Evolutionary conservation across 306 rosid genomes (phyloP).

Genomic region (Cicer judaicum): DNA sequence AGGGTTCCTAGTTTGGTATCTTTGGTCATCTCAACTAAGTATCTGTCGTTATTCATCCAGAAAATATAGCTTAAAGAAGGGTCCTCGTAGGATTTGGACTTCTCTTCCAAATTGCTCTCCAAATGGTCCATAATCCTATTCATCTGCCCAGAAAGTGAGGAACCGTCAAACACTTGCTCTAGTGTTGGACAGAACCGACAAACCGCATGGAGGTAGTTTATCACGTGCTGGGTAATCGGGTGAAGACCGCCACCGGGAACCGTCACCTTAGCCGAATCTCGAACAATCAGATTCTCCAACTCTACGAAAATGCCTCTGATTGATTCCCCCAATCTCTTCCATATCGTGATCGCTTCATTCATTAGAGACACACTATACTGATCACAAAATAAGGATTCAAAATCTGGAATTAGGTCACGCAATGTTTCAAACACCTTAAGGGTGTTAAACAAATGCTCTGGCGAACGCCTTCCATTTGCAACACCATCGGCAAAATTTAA

Average conservation of each 20-base stretch:
- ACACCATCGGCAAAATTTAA: slow-evolving; percentile 77
- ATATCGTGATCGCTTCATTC: slow-evolving; percentile 72
- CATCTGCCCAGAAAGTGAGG: neutral
- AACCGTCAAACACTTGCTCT: slow-evolving; percentile 73
- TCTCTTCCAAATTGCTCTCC: slow-evolving; percentile 81
- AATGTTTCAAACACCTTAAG: slow-evolving; percentile 79
- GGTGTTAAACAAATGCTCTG: slow-evolving; percentile 74
- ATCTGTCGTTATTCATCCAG: slow-evolving; percentile 82
- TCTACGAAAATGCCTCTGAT: slow-evolving; percentile 80
- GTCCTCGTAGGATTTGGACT: slow-evolving; percentile 71
- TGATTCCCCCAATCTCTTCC: slow-evolving; percentile 81
- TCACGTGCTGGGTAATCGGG: slow-evolving; percentile 88
- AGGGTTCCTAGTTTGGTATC: slow-evolving; percentile 76
- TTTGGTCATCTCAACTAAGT: slow-evolving; percentile 72
- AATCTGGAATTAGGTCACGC: slow-evolving; percentile 76
- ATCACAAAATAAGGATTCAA: slow-evolving; percentile 69
- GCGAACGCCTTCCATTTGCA: slow-evolving; percentile 71
- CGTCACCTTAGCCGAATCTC: slow-evolving; percentile 67
- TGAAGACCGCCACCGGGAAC: slow-evolving; percentile 91
- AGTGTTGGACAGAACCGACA: slow-evolving; percentile 68
- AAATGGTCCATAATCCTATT: slow-evolving; percentile 52
- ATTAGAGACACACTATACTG: slow-evolving; percentile 69
- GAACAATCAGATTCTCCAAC: slow-evolving; percentile 77
- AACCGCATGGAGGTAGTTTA: slow-evolving; percentile 84
- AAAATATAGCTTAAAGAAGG: slow-evolving; percentile 68